A percentile compares a stretch with the other conserved stretches of the same genome.
These are phyloP conservation scores for Carex kokanica DNA, from an alignment of 176 grass and related monocot genomes.

Conservation along the genomic window DNA sequence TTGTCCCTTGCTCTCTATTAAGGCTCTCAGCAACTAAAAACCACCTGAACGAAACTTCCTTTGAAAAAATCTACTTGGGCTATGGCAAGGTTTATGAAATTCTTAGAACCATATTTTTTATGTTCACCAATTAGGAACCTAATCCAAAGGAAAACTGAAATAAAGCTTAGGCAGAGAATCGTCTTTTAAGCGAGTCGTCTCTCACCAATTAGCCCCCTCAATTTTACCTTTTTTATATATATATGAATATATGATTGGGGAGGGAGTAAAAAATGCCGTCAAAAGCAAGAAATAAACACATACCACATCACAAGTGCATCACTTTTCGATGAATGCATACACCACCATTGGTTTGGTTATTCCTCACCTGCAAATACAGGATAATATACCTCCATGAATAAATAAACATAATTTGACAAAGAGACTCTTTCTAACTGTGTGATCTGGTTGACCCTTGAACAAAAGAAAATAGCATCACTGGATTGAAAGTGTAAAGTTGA, in stretches of 20 bases:
- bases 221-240: not conserved
- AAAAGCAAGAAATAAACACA: constrained; percentile 16
- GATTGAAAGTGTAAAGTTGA: not conserved
- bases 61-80: not conserved
- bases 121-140: not conserved
- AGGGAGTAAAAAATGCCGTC: not conserved
- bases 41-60: not conserved
- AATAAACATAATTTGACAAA: constrained; percentile 12
- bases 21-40: not conserved
- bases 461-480: not conserved
- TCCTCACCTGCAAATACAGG: constrained; percentile 31
- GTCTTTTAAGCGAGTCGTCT: not conserved
- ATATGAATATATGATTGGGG: not conserved
- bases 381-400: constrained; percentile 35
- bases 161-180: not conserved
- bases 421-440: not conserved
- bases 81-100: not conserved
- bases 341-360: constrained; percentile 11
- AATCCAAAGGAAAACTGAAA: not conserved
- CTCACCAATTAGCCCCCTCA: not conserved
- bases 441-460: not conserved
- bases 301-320: constrained; percentile 20
- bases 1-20: not conserved
- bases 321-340: constrained; percentile 14
- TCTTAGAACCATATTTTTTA: not conserved